These are phyloP conservation scores for Parathielavia hyrcaniae DNA, from an alignment of 495 filamentous ascomycete genomes.

Conservation along the genomic window DNA sequence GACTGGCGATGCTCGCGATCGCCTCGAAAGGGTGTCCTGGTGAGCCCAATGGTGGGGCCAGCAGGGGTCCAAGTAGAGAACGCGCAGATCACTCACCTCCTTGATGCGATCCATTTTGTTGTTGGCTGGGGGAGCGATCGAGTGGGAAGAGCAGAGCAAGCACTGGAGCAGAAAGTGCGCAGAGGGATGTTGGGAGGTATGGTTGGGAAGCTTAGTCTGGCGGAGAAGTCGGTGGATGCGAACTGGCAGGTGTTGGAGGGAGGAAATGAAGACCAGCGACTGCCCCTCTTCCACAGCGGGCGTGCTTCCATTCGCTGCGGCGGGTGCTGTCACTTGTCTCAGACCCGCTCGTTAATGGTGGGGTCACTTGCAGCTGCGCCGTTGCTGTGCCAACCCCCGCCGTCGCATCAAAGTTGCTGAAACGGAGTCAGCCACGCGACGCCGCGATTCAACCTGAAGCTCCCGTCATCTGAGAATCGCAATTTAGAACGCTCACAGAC, in stretches of 20 bases:
- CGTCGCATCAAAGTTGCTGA: not conserved
- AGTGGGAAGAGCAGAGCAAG: slow-evolving; percentile 7
- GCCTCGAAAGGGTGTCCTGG: slow-evolving; percentile 11
- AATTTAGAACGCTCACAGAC: not conserved
- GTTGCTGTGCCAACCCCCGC: slow-evolving; percentile 26
- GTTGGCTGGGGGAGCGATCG: slow-evolving; percentile 16
- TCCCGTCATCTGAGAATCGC: not conserved
- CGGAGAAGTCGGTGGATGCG: slow-evolving; percentile 21
- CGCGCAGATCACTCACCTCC: slow-evolving; percentile 57
- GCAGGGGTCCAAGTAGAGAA: slow-evolving; percentile 30
- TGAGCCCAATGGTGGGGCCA: slow-evolving; percentile 39
- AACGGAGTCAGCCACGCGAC: slow-evolving; percentile 6
- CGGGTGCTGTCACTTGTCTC: slow-evolving; percentile 29
- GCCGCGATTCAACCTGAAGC: not conserved
- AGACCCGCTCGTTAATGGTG: slow-evolving; percentile 26
- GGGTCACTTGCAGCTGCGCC: slow-evolving; percentile 19
- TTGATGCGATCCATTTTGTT: slow-evolving; percentile 66
- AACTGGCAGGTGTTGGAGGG: slow-evolving; percentile 21
- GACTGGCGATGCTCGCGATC: slow-evolving; percentile 5
- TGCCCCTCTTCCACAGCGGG: slow-evolving; percentile 29
- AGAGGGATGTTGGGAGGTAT: slow-evolving; percentile 18
- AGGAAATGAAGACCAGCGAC: slow-evolving; percentile 26
- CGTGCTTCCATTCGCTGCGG: slow-evolving; percentile 30
- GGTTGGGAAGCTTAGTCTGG: slow-evolving; percentile 12
- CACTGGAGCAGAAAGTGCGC: slow-evolving; percentile 14